phyloP scores from a whole-genome alignment of 1,284 basidiomycete species.

The Cystobasidium pallidum region DNA sequence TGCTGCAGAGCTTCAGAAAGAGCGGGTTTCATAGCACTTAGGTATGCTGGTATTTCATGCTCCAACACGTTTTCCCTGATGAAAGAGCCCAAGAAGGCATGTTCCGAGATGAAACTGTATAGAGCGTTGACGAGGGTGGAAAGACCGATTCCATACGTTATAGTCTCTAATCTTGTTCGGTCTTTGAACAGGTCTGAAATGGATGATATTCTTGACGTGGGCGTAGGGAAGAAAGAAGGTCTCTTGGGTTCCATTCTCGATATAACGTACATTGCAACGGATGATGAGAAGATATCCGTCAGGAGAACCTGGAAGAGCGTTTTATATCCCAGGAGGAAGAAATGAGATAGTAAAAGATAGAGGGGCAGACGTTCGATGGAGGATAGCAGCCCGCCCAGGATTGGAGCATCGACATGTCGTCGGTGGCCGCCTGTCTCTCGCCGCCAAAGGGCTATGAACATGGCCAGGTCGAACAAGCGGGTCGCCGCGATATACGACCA shows the following conservation, averaged over 20 bases:
- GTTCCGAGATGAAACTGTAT: conserved; percentile 37
- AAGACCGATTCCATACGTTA: conserved; percentile 31
- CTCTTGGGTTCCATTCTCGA: conserved; percentile 30
- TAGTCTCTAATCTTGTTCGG: conserved; percentile 30
- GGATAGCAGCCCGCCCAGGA: conserved; percentile 28
- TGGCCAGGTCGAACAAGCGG: conserved; percentile 44
- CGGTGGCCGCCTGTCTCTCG: conserved; percentile 37
- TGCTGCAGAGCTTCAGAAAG: conserved; percentile 43
- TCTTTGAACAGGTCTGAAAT: conserved; percentile 17
- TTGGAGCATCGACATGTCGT: conserved; percentile 27
- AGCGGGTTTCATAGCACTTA: conserved; percentile 26
- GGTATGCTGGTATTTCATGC: conserved; percentile 38
- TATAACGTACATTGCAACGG: conserved; percentile 31
- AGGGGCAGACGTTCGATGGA: conserved; percentile 31
- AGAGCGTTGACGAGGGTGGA: conserved; percentile 37
- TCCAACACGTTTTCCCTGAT: conserved; percentile 35
- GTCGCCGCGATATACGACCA: conserved; percentile 48
- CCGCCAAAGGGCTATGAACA: conserved; percentile 46
- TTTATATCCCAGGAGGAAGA: conserved; percentile 39
- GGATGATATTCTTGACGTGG: conserved; percentile 4
- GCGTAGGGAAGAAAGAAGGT: conserved; percentile 29
- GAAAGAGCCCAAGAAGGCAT: conserved; percentile 23
- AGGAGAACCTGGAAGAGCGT: conserved; percentile 37
- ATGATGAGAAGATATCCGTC: conserved; percentile 31
- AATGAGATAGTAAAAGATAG: conserved; percentile 37